These are phyloP conservation scores for Alternaria dauci DNA, from an alignment of 2,329 filamentous ascomycete genomes.

Conservation along the genomic window DNA sequence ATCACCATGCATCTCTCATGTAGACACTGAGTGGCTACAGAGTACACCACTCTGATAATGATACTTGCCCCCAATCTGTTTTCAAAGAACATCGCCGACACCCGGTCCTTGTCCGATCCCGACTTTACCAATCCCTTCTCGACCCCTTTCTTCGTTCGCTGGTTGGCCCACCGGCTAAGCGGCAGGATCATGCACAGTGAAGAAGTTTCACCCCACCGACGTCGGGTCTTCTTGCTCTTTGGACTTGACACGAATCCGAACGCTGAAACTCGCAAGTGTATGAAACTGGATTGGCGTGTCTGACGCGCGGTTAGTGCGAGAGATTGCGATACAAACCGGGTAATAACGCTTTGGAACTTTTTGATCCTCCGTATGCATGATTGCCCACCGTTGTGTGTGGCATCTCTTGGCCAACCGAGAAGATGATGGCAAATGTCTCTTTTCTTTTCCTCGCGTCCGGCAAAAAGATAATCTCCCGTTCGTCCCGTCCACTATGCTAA, in stretches of 20 bases:
- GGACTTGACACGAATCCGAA: neutral
- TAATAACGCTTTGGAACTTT: neutral
- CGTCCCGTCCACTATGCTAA: neutral
- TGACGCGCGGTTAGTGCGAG: neutral
- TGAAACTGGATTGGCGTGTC: neutral
- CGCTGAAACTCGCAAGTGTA: neutral
- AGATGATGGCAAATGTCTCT: neutral
- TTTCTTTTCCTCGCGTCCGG: neutral
- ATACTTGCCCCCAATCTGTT: neutral
- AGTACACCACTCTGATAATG: neutral
- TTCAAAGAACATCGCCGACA: neutral
- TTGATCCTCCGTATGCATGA: neutral
- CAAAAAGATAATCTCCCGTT: neutral
- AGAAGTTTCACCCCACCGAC: neutral
- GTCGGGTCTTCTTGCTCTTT: neutral
- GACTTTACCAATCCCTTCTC: neutral
- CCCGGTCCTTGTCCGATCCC: neutral
- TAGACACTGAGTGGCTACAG: neutral
- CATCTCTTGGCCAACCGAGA: neutral
- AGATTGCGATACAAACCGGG: neutral
- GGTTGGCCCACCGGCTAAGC: neutral
- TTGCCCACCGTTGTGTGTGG: neutral
- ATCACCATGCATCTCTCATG: neutral
- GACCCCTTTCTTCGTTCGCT: neutral
- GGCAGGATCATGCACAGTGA: neutral